These are phyloP conservation scores for Escovopsis sp. DNA, from an alignment of 2,329 filamentous ascomycete genomes.

Conservation along the genomic window DNA sequence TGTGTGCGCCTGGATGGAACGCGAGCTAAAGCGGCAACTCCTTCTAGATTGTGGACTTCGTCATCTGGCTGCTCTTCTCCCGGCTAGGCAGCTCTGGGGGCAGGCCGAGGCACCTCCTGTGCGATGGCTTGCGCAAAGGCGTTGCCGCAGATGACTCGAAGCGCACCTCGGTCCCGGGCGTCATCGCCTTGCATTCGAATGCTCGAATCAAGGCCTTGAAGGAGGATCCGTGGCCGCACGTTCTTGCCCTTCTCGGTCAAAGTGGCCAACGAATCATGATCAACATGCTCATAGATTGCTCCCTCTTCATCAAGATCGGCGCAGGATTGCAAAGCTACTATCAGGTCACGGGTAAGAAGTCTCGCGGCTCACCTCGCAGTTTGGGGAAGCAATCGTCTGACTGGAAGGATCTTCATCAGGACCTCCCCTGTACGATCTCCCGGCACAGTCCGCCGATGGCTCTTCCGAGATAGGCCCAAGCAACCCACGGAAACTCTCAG, in stretches of 20 bases:
- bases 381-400: conserved; percentile 3
- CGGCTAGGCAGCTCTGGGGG: conserved; percentile 27
- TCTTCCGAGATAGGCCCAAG: neutral
- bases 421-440: conserved; percentile 32
- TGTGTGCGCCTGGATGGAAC: too few relatives aligned
- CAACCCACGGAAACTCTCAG: conserved; percentile 27
- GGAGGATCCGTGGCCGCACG: conserved; percentile 53
- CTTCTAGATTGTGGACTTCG: conserved; percentile 56
- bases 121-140: conserved; percentile 58
- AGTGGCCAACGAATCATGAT: conserved; percentile 66
- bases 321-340: conserved; percentile 49
- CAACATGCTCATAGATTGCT: conserved; percentile 59
- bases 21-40: conserved; percentile 3
- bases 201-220: conserved; percentile 55
- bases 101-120: conserved; percentile 60
- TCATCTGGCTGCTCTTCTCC: conserved; percentile 63
- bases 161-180: conserved; percentile 42
- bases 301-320: conserved; percentile 53
- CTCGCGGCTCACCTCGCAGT: neutral
- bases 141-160: conserved; percentile 15
- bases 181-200: conserved; percentile 52
- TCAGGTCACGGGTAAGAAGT: conserved; percentile 59
- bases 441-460: neutral
- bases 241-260: conserved; percentile 59
- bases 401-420: conserved; percentile 17